Percentiles rank a stretch among this genome's conserved stretches.
These are phyloP conservation scores for Trichoderma guizhouense DNA, from an alignment of 2,329 filamentous ascomycete genomes.

Conservation along the genomic window DNA sequence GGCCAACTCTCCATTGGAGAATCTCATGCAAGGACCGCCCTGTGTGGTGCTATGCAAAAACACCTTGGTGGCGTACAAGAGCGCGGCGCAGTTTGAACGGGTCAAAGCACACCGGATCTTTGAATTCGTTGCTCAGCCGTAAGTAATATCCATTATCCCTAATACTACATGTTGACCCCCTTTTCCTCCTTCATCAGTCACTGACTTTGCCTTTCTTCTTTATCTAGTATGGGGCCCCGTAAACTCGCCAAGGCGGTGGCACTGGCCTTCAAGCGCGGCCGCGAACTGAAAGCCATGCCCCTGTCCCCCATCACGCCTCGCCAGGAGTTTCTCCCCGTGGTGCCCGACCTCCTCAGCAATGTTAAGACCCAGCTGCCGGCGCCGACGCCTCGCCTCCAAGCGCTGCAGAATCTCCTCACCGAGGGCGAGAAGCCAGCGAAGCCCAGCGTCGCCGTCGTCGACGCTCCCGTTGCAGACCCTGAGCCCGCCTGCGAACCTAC, in stretches of 20 bases:
- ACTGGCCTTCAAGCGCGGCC: slow-evolving; percentile 13
- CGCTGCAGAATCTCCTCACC: neutral
- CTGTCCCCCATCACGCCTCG: neutral
- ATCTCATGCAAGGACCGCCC: slow-evolving; percentile 20
- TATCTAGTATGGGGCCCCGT: slow-evolving; percentile 33
- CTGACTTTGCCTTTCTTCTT: neutral
- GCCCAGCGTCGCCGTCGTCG: neutral
- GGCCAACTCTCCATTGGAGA: neutral
- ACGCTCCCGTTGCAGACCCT: neutral
- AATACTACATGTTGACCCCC: neutral
- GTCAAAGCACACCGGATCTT: slow-evolving; percentile 26
- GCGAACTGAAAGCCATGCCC: slow-evolving; percentile 6
- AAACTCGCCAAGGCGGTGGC: slow-evolving; percentile 28
- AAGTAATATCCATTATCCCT: slow-evolving; percentile 16
- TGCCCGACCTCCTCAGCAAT: neutral
- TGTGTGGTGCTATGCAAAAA: slow-evolving; percentile 35
- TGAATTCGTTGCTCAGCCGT: slow-evolving; percentile 40
- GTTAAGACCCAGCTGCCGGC: neutral
- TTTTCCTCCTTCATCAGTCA: neutral
- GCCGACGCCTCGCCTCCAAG: neutral
- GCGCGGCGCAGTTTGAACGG: slow-evolving; percentile 13
- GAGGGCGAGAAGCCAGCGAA: neutral
- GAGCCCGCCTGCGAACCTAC: neutral
- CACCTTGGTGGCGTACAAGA: slow-evolving; percentile 29
- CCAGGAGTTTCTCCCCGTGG: neutral